These are phyloP conservation scores for Scorias spongiosa DNA, from an alignment of 2,329 filamentous ascomycete genomes.

Conservation along the genomic window DNA sequence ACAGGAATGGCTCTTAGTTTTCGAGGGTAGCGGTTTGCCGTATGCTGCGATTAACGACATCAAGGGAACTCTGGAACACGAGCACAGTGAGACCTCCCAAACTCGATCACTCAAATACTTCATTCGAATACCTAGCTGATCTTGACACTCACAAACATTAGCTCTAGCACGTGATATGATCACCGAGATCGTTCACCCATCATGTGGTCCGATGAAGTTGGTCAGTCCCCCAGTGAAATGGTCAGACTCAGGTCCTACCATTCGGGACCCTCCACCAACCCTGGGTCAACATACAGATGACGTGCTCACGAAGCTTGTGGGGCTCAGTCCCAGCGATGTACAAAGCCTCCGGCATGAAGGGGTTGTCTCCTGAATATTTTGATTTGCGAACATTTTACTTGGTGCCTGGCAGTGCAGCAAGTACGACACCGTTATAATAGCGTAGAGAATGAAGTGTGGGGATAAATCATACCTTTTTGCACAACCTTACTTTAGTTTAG, in stretches of 20 bases:
- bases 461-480: no score
- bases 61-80: conserved; percentile 65
- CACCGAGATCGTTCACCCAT: conserved; percentile 65
- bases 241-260: conserved; percentile 62
- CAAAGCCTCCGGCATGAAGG: conserved; percentile 47
- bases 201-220: conserved; percentile 73
- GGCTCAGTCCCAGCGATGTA: conserved; percentile 45
- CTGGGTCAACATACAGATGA: conserved; percentile 79
- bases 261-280: conserved; percentile 66
- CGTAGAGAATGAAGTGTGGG: no score
- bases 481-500: no score
- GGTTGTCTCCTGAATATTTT: conserved; percentile 32
- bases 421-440: no score
- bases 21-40: conserved; percentile 86
- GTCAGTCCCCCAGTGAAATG: conserved; percentile 94
- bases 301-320: conserved; percentile 50
- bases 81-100: conserved; percentile 47
- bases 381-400: no score
- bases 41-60: conserved; percentile 93
- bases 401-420: no score
- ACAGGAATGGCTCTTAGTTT: conserved; percentile 67
- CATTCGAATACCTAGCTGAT: background rate
- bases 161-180: conserved; percentile 74
- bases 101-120: background rate
- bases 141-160: conserved; percentile 15